These are phyloP conservation scores for Suillus placidus DNA, from an alignment of 768 basidiomycete species.

Conservation along the genomic window DNA sequence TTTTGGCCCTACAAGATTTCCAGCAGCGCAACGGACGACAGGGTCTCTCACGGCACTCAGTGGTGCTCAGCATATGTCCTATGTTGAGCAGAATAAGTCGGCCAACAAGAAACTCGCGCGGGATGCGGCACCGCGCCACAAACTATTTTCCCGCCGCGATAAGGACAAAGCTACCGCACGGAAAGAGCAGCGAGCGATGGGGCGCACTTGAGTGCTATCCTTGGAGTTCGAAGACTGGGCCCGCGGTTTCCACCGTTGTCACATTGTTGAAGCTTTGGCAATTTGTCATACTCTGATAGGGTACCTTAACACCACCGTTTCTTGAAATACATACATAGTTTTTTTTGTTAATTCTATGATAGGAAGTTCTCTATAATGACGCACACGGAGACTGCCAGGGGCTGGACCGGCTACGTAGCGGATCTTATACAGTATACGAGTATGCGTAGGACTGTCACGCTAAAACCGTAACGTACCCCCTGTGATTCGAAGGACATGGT, in stretches of 20 bases:
- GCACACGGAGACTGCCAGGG: neutral
- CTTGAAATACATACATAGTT: neutral
- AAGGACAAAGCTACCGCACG: constrained; percentile 65
- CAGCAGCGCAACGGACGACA: constrained; percentile 72
- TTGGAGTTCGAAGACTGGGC: neutral
- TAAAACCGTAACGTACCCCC: neutral
- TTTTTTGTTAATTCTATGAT: neutral
- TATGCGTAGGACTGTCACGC: neutral
- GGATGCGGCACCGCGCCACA: constrained; percentile 61
- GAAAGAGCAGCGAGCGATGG: constrained; percentile 44
- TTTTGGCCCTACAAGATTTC: constrained; percentile 71
- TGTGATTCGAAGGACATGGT: constrained; percentile 1
- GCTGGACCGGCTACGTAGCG: neutral
- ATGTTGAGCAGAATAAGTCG: constrained; percentile 89
- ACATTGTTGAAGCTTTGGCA: constrained; percentile 3
- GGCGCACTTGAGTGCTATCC: constrained; percentile 27
- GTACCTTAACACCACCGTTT: constrained; percentile 5
- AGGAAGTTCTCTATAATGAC: neutral
- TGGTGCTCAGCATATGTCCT: constrained; percentile 91
- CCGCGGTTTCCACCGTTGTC: constrained; percentile 8
- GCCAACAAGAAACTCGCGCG: constrained; percentile 79
- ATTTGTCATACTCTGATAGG: constrained; percentile 2
- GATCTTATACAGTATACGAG: neutral
- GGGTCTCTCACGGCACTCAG: constrained; percentile 83
- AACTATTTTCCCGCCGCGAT: constrained; percentile 82